phyloP scores from a whole-genome alignment of 1,284 basidiomycete species.

The Waitea zeae region DNA sequence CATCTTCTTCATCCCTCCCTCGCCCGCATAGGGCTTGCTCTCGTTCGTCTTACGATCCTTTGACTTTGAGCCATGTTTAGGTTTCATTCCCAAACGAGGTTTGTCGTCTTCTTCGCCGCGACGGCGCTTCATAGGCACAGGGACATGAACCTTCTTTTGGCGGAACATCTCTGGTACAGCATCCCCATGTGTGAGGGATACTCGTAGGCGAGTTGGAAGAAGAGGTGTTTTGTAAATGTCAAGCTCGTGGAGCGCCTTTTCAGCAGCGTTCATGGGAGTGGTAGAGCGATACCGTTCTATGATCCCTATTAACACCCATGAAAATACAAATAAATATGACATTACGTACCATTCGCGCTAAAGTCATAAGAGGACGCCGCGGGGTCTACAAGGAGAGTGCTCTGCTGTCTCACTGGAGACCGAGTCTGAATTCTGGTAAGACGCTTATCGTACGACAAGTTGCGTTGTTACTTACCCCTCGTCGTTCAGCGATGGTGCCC shows the following conservation, averaged over 20 bases:
- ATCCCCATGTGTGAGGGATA: constrained; percentile 18
- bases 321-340: too few relatives aligned
- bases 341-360: too few relatives aligned
- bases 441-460: too few relatives aligned
- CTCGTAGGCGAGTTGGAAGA: constrained; percentile 46
- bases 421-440: too few relatives aligned
- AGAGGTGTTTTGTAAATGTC: constrained; percentile 65
- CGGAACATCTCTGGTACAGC: constrained; percentile 52
- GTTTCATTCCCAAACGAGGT: constrained; percentile 15
- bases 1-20: constrained; percentile 58
- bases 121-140: constrained; percentile 17
- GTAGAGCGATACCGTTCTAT: too few relatives aligned
- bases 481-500: too few relatives aligned
- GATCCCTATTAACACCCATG: too few relatives aligned
- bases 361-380: too few relatives aligned
- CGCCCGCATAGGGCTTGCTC: constrained; percentile 60
- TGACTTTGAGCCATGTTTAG: constrained; percentile 7
- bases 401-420: too few relatives aligned
- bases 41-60: too few relatives aligned
- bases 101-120: constrained; percentile 14
- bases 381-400: too few relatives aligned
- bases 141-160: constrained; percentile 25
- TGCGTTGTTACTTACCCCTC: too few relatives aligned
- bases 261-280: constrained; percentile 11
- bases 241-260: constrained; percentile 46